Evolutionary conservation across 2,329 filamentous ascomycete species (phyloP).

Genomic region (Xylariaceae sp.): DNA sequence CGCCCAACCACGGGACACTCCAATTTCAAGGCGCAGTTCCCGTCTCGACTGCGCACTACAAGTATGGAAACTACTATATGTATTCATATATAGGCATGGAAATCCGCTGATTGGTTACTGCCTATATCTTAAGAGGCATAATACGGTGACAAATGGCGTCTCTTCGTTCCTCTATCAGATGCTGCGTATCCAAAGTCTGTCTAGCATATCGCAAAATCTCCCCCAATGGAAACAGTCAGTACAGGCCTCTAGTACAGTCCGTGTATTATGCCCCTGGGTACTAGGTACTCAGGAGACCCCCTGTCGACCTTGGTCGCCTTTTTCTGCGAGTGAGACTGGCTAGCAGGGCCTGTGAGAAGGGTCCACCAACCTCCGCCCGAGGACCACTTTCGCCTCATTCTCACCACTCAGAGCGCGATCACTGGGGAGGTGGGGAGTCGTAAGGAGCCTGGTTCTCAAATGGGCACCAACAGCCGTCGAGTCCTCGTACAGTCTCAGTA

Average conservation of each 20-base stretch:
- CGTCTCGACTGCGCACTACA: too few species aligned
- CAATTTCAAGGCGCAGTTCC: too few species aligned
- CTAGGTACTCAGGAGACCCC: slow-evolving; percentile 4
- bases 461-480: slow-evolving; percentile 14
- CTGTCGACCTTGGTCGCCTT: slow-evolving; percentile 10
- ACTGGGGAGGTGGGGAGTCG: slow-evolving; percentile 13
- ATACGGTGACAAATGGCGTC: slow-evolving; percentile 16
- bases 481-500: slow-evolving; percentile 26
- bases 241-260: slow-evolving; percentile 1
- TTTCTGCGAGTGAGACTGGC: slow-evolving; percentile 27
- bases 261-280: too few species aligned
- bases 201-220: too few species aligned
- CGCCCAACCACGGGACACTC: too few species aligned
- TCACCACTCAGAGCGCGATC: slow-evolving; percentile 23
- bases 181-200: slow-evolving; percentile 2
- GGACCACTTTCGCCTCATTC: slow-evolving; percentile 1
- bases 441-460: slow-evolving; percentile 1
- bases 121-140: too few species aligned
- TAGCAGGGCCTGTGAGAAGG: slow-evolving; percentile 13
- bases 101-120: slow-evolving; percentile 15
- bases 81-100: slow-evolving; percentile 10
- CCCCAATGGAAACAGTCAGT: neutral
- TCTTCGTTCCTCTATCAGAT: neutral
- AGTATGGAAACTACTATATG: slow-evolving; percentile 1
- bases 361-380: slow-evolving; percentile 22